Conservation (phyloP, 176 grass and related monocot genomes). For the Hordeum vulgare region DNA sequence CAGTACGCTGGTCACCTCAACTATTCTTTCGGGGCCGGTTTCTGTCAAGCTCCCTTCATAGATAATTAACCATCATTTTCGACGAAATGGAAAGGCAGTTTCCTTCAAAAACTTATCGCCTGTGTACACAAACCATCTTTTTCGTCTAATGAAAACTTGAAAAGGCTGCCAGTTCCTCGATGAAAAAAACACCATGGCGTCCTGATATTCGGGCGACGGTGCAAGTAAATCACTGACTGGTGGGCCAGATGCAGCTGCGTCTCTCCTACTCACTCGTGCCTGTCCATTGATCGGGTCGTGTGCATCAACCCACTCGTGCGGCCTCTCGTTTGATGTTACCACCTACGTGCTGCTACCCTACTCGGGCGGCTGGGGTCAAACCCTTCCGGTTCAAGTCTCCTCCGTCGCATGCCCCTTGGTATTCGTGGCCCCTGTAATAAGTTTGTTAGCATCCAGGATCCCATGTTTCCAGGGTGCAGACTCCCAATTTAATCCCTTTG, state of each 20-base stretch:
- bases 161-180: too few relatives aligned
- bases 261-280: neutral
- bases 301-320: slow-evolving; percentile 44
- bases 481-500: slow-evolving; percentile 47
- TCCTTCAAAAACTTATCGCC: too few relatives aligned
- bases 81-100: too few relatives aligned
- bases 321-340: slow-evolving; percentile 20
- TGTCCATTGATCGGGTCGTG: slow-evolving; percentile 22
- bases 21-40: too few relatives aligned
- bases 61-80: too few relatives aligned
- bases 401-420: slow-evolving; percentile 39
- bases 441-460: slow-evolving; percentile 55
- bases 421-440: slow-evolving; percentile 28
- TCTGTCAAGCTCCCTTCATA: too few relatives aligned
- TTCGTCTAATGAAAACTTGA: too few relatives aligned
- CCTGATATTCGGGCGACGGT: neutral
- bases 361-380: slow-evolving; percentile 46
- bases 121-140: too few relatives aligned
- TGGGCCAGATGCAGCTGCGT: neutral
- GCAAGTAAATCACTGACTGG: neutral
- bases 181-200: neutral
- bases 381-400: slow-evolving; percentile 79
- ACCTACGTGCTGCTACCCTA: slow-evolving; percentile 2
- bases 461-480: slow-evolving; percentile 66
- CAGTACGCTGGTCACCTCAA: neutral